Percentiles rank a stretch among this genome's conserved stretches.
These are phyloP conservation scores for Biancaea sappan DNA, from an alignment of 306 rosid species.

Conservation along the genomic window DNA sequence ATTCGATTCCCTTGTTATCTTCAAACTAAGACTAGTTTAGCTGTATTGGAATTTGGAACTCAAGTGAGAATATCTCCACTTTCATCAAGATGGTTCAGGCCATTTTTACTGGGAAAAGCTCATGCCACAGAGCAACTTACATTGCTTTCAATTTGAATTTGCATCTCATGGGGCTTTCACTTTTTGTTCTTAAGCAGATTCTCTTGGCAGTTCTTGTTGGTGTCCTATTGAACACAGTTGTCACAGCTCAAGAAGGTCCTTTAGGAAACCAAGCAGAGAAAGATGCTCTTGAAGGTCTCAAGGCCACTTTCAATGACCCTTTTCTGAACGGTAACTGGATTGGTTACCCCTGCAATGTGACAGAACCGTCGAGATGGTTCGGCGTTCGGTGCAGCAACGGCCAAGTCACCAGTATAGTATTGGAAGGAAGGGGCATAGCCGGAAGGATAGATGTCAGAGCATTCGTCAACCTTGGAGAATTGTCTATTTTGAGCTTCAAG, in stretches of 20 bases:
- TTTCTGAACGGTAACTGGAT: conserved; percentile 47
- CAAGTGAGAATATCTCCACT: neutral
- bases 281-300: conserved; percentile 49
- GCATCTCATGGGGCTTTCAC: conserved; percentile 28
- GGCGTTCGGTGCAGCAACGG: conserved; percentile 54
- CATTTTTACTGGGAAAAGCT: neutral
- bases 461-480: conserved; percentile 33
- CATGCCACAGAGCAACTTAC: conserved; percentile 27
- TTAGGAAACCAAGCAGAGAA: conserved; percentile 32
- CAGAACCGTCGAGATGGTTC: conserved; percentile 39
- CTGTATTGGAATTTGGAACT: conserved; percentile 7
- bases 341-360: conserved; percentile 41
- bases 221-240: conserved; percentile 4
- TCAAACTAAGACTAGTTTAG: conserved; percentile 29
- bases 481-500: conserved; percentile 50
- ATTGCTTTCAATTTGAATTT: conserved; percentile 28
- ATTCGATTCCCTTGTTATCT: conserved; percentile 39
- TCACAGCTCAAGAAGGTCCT: conserved; percentile 35
- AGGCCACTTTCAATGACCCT: conserved; percentile 37
- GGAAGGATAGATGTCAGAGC: conserved; percentile 28
- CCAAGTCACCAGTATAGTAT: conserved; percentile 23
- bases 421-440: conserved; percentile 37
- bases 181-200: conserved; percentile 17
- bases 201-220: conserved; percentile 25
- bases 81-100: neutral